Conservation (phyloP, 2,329 filamentous ascomycete genomes). For the Monosporascus sp. region DNA sequence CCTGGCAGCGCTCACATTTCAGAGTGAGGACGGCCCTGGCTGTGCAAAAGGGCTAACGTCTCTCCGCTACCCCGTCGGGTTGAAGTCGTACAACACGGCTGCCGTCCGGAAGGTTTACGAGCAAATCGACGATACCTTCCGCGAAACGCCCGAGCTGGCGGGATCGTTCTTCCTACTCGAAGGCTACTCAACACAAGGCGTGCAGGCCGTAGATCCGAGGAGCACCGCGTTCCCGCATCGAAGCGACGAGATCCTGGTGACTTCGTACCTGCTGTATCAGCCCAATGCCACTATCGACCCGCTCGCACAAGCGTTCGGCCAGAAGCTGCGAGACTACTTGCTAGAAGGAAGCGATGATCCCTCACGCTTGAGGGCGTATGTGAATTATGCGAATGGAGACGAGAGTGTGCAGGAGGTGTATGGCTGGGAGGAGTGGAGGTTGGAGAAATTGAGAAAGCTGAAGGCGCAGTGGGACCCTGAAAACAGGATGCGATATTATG, state of each 20-base stretch:
- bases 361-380: conserved; percentile 10
- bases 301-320: conserved; percentile 9
- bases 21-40: conserved; percentile 7
- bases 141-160: conserved; percentile 7
- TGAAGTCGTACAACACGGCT: conserved; percentile 8
- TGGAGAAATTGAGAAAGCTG: conserved; percentile 9
- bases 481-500: no score
- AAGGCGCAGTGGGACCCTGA: no score
- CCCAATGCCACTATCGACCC: conserved; percentile 9
- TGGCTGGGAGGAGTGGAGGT: conserved; percentile 13
- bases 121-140: conserved; percentile 11
- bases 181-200: conserved; percentile 15
- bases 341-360: conserved; percentile 14
- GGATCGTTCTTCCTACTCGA: conserved; percentile 17
- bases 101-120: conserved; percentile 14
- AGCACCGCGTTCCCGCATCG: not conserved
- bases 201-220: conserved; percentile 8
- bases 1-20: conserved; percentile 10
- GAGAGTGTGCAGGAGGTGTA: conserved; percentile 8
- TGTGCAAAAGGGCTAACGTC: conserved; percentile 13
- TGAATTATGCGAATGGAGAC: conserved; percentile 15
- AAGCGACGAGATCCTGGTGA: conserved; percentile 9
- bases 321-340: conserved; percentile 6
- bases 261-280: conserved; percentile 13
- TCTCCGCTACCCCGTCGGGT: conserved; percentile 13